Conservation (phyloP, 306 rosid species). For the Sphenostylis stenocarpa region DNA sequence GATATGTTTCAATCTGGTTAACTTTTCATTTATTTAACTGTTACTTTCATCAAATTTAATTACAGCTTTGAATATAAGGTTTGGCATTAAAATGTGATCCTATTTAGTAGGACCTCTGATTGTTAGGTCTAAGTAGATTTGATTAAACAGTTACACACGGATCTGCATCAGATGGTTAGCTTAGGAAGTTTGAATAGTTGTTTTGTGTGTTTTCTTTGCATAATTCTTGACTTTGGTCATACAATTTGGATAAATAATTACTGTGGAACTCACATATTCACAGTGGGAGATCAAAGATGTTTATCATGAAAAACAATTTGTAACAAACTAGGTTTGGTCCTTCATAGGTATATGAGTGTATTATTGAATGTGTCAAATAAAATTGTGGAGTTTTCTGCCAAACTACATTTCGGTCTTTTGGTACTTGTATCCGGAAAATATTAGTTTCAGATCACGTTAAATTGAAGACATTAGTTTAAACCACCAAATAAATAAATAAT, state of each 20-base stretch:
- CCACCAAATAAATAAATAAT: conserved; percentile 14
- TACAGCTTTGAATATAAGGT: neutral
- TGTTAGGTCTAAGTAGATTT: neutral
- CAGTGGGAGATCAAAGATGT: neutral
- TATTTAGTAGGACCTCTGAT: neutral
- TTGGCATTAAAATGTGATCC: conserved; percentile 2
- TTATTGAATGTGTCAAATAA: conserved; percentile 3
- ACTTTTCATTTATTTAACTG: neutral
- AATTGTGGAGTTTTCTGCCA: conserved; percentile 3
- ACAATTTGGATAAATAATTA: neutral
- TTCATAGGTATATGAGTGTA: neutral
- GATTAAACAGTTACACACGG: conserved; percentile 1
- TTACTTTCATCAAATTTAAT: neutral
- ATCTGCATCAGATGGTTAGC: neutral
- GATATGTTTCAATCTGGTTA: conserved; percentile 13
- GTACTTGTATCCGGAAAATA: neutral
- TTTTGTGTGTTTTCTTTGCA: neutral
- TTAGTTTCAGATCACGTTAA: conserved; percentile 14
- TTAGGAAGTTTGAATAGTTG: neutral
- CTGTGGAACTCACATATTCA: neutral
- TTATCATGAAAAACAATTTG: neutral
- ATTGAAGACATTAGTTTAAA: conserved; percentile 23
- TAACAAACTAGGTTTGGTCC: neutral
- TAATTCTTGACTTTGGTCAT: conserved; percentile 12
- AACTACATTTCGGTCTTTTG: neutral